Evolutionary conservation across 1,139 yeast genomes (phyloP), one percentile per base, ranked within the genome.

Genomic region (Torulaspora pretoriensis): DNA sequence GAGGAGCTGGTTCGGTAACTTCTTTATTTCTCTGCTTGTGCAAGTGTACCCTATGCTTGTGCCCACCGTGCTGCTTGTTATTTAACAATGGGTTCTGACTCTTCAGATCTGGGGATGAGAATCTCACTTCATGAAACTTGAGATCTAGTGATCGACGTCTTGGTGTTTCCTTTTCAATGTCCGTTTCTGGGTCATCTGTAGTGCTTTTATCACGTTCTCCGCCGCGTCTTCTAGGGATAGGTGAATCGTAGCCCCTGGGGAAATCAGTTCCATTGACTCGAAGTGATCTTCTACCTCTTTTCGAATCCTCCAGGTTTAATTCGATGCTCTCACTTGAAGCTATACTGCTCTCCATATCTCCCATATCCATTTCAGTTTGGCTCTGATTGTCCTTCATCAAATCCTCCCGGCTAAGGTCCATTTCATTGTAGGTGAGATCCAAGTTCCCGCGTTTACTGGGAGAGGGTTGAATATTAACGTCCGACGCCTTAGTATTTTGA

Each of bases 321-420:
- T 60, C 60, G 33, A 61, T 59, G 42, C 65, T 61, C 37, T 61
- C 64, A 22, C 59, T 60, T 2, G 65, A 59, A 2, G 57, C 47
- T 9, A 49, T 40, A 28, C 51, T 49, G 38, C 49, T 48, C 17
- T 51, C 46, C 31, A 46, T 19, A 3, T 39, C 53, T 12, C 51
- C 50, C 14, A 52, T 42, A 34, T 40, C 29, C 16, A 30, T 27
- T 3, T 32, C 35, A 19, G 38, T 33, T 7, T 30, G 46, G n/a
- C 38, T 43, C 24, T 47, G 41, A 17, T 43, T 35, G 25, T 32
- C 39, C 25, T 44, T 46, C 23, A 30, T 34, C n/a, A 40, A 37
- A 24, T 47, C 52, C 24, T 50, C 47, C 13, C 46, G 40, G 27
- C 46, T 48, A 13, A 51, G 35, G 43, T 59, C 56, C 44, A 59